phyloP scores from a whole-genome alignment of 2,329 filamentous ascomycete species.

The Mycosphaerella sp. region DNA sequence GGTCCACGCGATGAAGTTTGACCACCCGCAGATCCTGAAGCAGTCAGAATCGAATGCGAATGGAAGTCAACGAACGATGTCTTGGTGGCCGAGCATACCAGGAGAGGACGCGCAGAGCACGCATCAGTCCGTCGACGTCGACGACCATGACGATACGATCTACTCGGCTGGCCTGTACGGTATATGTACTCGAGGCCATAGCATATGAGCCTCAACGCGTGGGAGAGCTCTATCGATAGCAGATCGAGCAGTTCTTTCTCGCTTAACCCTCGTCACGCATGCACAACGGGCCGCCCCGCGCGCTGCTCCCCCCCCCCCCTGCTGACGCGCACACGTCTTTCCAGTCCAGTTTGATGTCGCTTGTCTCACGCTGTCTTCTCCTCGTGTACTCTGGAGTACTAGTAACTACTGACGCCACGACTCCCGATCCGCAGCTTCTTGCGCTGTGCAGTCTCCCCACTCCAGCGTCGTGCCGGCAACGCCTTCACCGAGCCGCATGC shows the following conservation, averaged over 20 bases:
- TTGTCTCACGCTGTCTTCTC: neutral
- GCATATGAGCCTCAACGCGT: too few relatives aligned
- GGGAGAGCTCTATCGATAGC: too few relatives aligned
- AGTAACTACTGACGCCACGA: neutral
- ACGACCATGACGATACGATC: too few relatives aligned
- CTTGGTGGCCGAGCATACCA: slow-evolving; percentile 11
- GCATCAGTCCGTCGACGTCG: neutral
- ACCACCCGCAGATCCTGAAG: slow-evolving; percentile 29
- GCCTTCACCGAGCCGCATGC: too few relatives aligned
- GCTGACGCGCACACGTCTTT: too few relatives aligned
- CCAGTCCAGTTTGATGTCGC: too few relatives aligned
- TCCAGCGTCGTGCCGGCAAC: neutral
- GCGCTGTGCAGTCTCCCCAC: neutral
- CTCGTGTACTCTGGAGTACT: neutral
- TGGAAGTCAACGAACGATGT: neutral
- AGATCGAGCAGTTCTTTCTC: too few relatives aligned
- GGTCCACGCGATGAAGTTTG: slow-evolving; percentile 52
- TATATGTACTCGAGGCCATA: too few relatives aligned
- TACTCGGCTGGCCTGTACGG: too few relatives aligned
- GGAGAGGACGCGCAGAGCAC: slow-evolving; percentile 12
- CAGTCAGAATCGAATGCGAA: neutral
- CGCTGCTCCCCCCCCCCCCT: too few relatives aligned
- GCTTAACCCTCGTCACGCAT: too few relatives aligned
- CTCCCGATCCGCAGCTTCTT: neutral
- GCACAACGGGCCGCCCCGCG: too few relatives aligned